Conservation (phyloP, 768 basidiomycete genomes). For the Podaxis mareebaensis region DNA sequence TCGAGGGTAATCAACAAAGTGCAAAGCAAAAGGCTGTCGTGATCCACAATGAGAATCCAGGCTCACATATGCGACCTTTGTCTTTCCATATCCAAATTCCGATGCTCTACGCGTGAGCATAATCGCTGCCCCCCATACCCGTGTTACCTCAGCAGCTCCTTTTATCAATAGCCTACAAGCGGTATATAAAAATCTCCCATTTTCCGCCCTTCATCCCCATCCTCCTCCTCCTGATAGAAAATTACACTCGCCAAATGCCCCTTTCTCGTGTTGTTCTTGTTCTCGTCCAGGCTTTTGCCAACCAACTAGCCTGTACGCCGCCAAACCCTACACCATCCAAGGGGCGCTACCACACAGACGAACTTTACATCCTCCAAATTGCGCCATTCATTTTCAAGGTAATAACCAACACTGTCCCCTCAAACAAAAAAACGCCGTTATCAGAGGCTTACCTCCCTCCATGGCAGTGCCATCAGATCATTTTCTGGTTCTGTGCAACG, state of each 20-base stretch:
- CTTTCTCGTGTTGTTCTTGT: slow-evolving; percentile 47
- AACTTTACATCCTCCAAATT: slow-evolving; percentile 52
- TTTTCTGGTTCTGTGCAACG: slow-evolving; percentile 49
- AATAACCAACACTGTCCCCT: background rate
- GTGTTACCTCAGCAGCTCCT: slow-evolving; percentile 6
- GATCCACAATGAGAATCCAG: slow-evolving; percentile 26
- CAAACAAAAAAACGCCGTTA: background rate
- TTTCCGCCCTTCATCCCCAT: background rate
- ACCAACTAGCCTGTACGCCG: slow-evolving; percentile 54
- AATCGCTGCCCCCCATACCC: background rate
- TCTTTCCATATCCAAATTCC: slow-evolving; percentile 12
- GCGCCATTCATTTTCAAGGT: slow-evolving; percentile 61
- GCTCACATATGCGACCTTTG: background rate
- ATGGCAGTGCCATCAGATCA: slow-evolving; percentile 45
- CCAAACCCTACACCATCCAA: slow-evolving; percentile 56
- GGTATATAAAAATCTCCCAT: slow-evolving; percentile 19
- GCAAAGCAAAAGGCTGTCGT: slow-evolving; percentile 20
- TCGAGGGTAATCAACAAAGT: slow-evolving; percentile 13
- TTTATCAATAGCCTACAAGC: background rate
- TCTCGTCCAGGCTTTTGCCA: slow-evolving; percentile 47
- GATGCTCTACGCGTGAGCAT: slow-evolving; percentile 5
- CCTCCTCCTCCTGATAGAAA: background rate
- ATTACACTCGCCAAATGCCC: slow-evolving; percentile 37
- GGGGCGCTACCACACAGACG: slow-evolving; percentile 53
- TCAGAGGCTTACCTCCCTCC: background rate